Evolutionary conservation across 1,284 basidiomycete species (phyloP).

Genomic region (Xanthoconium separans): DNA sequence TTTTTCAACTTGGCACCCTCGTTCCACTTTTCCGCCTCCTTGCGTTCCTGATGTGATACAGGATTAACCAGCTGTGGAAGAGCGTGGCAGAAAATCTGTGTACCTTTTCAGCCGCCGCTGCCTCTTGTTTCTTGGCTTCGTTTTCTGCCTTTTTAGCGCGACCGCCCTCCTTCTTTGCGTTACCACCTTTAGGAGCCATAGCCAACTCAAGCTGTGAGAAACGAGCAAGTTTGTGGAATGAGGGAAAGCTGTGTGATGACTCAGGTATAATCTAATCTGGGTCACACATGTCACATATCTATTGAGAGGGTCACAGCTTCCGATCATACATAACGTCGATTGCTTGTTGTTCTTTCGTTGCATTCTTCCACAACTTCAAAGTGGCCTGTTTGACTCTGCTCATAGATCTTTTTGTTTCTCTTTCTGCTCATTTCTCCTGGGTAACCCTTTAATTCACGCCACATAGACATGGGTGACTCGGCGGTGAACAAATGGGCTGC

Average conservation of each 20-base stretch:
- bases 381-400: neutral
- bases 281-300: constrained; percentile 22
- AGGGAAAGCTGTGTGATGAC: constrained; percentile 14
- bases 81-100: constrained; percentile 10
- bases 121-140: constrained; percentile 74
- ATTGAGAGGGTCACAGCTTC: constrained; percentile 5
- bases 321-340: constrained; percentile 11
- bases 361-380: neutral
- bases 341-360: neutral
- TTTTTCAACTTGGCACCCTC: constrained; percentile 67
- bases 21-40: constrained; percentile 80
- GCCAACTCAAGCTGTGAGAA: constrained; percentile 1
- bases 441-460: neutral
- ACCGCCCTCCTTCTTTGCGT: constrained; percentile 87
- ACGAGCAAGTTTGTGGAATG: neutral
- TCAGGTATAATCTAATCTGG: constrained; percentile 33
- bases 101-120: constrained; percentile 60
- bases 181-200: constrained; percentile 85
- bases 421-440: neutral
- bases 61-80: constrained; percentile 4
- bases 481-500: constrained; percentile 31
- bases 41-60: constrained; percentile 53
- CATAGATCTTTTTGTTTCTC: neutral
- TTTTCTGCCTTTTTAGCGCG: constrained; percentile 93
- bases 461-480: constrained; percentile 25